phyloP scores from a whole-genome alignment of 2,329 filamentous ascomycete species.

The Fusarium staphyleae region DNA sequence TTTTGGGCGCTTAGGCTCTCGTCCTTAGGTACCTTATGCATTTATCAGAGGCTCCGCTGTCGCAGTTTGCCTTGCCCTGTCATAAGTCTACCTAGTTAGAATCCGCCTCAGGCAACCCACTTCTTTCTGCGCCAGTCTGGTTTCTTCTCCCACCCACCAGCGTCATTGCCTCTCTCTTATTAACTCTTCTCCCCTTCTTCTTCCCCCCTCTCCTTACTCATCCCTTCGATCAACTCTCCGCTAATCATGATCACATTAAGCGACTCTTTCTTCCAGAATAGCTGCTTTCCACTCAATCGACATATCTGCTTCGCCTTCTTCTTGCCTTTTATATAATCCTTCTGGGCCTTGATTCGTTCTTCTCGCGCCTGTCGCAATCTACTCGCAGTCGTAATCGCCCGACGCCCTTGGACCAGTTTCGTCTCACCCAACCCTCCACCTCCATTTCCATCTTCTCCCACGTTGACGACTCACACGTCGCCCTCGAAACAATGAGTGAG shows the following conservation, averaged over 20 bases:
- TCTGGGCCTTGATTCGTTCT: constrained; percentile 28
- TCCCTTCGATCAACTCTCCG: constrained; percentile 25
- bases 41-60: constrained; percentile 2
- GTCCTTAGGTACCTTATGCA: constrained; percentile 3
- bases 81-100: constrained; percentile 3
- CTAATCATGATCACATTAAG: constrained; percentile 39
- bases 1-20: constrained; percentile 5
- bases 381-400: constrained; percentile 7
- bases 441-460: background rate
- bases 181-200: constrained; percentile 22
- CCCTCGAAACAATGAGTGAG: constrained; percentile 45
- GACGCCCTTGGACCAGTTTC: background rate
- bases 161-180: constrained; percentile 36
- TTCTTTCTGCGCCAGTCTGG: constrained; percentile 12
- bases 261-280: constrained; percentile 31
- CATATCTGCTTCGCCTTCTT: constrained; percentile 22
- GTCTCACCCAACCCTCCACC: constrained; percentile 8
- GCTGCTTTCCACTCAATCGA: constrained; percentile 30
- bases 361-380: constrained; percentile 24
- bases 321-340: constrained; percentile 29
- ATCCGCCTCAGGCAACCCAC: constrained; percentile 23
- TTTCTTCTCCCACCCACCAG: constrained; percentile 19
- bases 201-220: constrained; percentile 24
- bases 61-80: constrained; percentile 3
- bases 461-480: constrained; percentile 5